Percentiles rank a stretch among this genome's conserved stretches.
These are phyloP conservation scores for Tillandsia leiboldiana DNA, from an alignment of 176 grass and related monocot species.

Conservation along the genomic window DNA sequence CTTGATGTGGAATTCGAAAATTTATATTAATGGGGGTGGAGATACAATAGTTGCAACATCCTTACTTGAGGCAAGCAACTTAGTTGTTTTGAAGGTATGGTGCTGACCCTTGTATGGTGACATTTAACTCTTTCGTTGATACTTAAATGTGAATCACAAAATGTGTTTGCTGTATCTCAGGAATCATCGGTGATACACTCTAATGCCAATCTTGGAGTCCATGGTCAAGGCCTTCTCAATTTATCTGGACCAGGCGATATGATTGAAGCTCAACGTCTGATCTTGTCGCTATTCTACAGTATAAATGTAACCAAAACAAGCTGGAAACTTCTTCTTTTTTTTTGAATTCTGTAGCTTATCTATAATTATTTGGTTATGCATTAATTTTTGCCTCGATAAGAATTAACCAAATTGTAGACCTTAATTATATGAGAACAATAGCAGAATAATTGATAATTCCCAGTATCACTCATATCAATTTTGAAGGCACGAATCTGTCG, in stretches of 20 bases:
- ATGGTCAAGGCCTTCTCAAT: slow-evolving; percentile 96
- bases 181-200: slow-evolving; percentile 95
- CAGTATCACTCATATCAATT: too few relatives aligned
- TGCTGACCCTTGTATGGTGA: slow-evolving; percentile 4
- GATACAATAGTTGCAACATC: slow-evolving; percentile 84
- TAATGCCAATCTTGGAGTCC: slow-evolving; percentile 98
- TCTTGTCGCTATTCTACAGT: slow-evolving; percentile 99
- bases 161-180: slow-evolving; percentile 36
- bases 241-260: slow-evolving; percentile 87
- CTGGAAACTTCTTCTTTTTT: slow-evolving; percentile 5
- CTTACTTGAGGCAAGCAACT: slow-evolving; percentile 97
- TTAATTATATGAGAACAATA: too few relatives aligned
- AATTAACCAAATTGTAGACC: too few relatives aligned
- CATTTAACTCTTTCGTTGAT: not conserved
- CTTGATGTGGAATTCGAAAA: slow-evolving; percentile 97
- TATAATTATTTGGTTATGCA: not conserved
- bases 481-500: too few relatives aligned
- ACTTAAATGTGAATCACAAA: slow-evolving; percentile 11
- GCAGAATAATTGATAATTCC: too few relatives aligned
- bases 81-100: slow-evolving; percentile 91
- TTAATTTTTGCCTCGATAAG: not conserved
- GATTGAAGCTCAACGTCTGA: slow-evolving; percentile 85
- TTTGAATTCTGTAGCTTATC: slow-evolving; percentile 11
- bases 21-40: slow-evolving; percentile 83
- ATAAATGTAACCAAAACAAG: slow-evolving; percentile 57